phyloP scores from a whole-genome alignment of 495 filamentous ascomycete species.

The Immersiella caudata region DNA sequence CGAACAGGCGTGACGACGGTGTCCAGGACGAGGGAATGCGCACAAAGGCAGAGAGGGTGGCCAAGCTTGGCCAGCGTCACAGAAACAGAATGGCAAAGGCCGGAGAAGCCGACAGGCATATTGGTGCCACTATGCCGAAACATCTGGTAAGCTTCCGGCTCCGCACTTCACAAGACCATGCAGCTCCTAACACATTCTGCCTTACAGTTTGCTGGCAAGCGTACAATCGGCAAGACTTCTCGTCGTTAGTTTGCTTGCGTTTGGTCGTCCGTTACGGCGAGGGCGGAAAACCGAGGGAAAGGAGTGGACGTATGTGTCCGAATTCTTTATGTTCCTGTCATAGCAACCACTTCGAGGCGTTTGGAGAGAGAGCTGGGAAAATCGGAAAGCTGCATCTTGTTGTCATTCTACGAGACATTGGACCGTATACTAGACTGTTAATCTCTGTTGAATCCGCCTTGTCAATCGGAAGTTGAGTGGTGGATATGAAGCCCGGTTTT shows the following conservation, averaged over 20 bases:
- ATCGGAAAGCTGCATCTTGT: background rate
- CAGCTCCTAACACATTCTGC: background rate
- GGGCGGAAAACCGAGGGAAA: background rate
- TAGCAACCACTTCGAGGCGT: slow-evolving; percentile 23
- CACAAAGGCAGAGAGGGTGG: slow-evolving; percentile 78
- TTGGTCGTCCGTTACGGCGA: background rate
- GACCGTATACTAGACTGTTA: background rate
- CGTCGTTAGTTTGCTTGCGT: slow-evolving; percentile 35
- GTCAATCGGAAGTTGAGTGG: background rate
- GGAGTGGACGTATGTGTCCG: background rate
- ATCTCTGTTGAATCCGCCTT: background rate
- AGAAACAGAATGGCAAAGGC: slow-evolving; percentile 97
- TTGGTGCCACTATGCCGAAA: slow-evolving; percentile 77
- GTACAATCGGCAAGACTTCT: slow-evolving; percentile 60
- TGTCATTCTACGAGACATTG: slow-evolving; percentile 5
- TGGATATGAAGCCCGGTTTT: no score
- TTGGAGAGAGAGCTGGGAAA: slow-evolving; percentile 13
- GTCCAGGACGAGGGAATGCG: slow-evolving; percentile 61
- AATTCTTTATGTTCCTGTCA: slow-evolving; percentile 11
- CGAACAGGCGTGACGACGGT: slow-evolving; percentile 84
- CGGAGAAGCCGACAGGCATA: slow-evolving; percentile 96
- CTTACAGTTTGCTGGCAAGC: slow-evolving; percentile 58
- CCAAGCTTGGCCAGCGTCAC: slow-evolving; percentile 91
- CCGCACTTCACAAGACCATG: background rate
- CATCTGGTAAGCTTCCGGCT: slow-evolving; percentile 72